Evolutionary conservation across 306 rosid species (phyloP).

Genomic region (Dalbergia oliveri): DNA sequence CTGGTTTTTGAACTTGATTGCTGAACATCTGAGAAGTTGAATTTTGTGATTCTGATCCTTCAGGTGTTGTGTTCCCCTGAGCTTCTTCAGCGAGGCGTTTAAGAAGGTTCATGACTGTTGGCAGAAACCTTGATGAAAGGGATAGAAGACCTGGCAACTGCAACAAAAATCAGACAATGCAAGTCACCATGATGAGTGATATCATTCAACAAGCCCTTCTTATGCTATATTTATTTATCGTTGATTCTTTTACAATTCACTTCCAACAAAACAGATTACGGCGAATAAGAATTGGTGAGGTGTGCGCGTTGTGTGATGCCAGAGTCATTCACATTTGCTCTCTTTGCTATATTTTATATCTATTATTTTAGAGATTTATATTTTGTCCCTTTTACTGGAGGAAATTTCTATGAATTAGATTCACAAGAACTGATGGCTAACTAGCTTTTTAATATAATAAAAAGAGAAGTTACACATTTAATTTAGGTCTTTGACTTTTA

Average conservation of each 20-base stretch:
- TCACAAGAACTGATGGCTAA: no score
- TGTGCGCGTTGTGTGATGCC: not conserved
- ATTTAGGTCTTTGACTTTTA: not conserved
- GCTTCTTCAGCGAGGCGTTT: constrained; percentile 83
- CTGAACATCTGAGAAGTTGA: constrained; percentile 54
- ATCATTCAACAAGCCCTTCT: constrained; percentile 18
- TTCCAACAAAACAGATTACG: constrained; percentile 24
- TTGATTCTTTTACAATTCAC: constrained; percentile 8
- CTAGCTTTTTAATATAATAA: no score
- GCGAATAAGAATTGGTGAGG: constrained; percentile 1
- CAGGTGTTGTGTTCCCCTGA: constrained; percentile 59
- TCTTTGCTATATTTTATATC: no score
- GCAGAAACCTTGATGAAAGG: constrained; percentile 73
- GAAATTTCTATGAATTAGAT: no score
- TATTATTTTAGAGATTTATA: no score
- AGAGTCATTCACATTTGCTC: not conserved
- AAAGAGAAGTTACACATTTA: not conserved
- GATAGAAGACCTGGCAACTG: constrained; percentile 84
- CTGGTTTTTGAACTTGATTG: constrained; percentile 58
- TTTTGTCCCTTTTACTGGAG: no score
- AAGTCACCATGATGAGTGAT: constrained; percentile 22
- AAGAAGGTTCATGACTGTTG: constrained; percentile 82
- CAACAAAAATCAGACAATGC: constrained; percentile 33
- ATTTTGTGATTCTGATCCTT: constrained; percentile 49
- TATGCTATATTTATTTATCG: not conserved